Percentiles rank a stretch among this genome's conserved stretches.
phyloP scores from a whole-genome alignment of 257 asterid genomes.

The Catharanthus roseus region DNA sequence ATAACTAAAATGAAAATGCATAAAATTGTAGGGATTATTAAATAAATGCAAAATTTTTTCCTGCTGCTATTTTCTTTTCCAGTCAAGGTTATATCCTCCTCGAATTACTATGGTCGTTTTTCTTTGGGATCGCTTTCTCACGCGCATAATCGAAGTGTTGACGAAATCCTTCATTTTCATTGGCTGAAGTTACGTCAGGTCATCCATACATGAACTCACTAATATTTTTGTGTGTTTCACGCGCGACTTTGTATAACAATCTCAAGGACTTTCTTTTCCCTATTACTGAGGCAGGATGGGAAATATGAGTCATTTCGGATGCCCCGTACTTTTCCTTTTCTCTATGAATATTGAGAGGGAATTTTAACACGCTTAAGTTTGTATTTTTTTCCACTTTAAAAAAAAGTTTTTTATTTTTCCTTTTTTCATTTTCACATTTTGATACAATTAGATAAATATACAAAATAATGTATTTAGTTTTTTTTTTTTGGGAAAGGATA shows the following conservation, averaged over 20 bases:
- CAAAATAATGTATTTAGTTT: too few species aligned
- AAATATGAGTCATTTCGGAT: too few species aligned
- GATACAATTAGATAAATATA: too few species aligned
- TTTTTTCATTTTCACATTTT: too few species aligned
- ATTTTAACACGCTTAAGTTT: constrained; percentile 12
- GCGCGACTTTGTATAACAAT: neutral
- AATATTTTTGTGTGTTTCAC: neutral
- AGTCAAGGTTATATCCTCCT: neutral
- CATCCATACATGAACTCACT: too few species aligned
- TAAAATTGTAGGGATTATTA: neutral
- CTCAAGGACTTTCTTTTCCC: too few species aligned
- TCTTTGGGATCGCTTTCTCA: neutral
- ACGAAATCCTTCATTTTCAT: neutral
- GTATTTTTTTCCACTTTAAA: neutral
- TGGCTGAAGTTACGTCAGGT: constrained; percentile 7
- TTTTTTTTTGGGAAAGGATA: too few species aligned
- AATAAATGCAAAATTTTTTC: neutral
- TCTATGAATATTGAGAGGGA: neutral
- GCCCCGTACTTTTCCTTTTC: neutral
- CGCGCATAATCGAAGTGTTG: neutral
- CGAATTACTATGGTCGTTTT: too few species aligned
- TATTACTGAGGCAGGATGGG: too few species aligned
- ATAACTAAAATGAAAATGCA: neutral
- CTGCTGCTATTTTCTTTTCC: too few species aligned
- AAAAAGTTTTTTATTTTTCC: too few species aligned